Evolutionary conservation across 78 protist genomes (phyloP).

Genomic region (Emiliania huxleyi): DNA sequence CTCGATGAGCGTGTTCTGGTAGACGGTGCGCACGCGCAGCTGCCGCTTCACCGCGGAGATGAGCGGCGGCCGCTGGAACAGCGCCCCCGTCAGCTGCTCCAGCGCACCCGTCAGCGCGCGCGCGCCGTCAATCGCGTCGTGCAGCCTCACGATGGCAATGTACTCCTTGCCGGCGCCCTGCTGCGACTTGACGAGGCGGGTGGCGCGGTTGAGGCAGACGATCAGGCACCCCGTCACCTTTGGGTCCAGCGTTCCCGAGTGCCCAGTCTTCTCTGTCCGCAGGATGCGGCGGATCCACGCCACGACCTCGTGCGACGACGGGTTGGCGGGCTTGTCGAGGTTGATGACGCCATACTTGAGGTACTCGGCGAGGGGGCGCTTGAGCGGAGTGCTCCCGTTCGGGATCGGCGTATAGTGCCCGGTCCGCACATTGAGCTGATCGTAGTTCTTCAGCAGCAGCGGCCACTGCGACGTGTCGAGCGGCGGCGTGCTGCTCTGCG

Average conservation of each 20-base stretch:
- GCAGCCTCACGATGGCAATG: conserved; percentile 92
- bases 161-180: conserved; percentile 99
- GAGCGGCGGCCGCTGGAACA: conserved; percentile 99
- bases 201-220: conserved; percentile 98
- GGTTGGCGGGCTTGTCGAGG: conserved; percentile 99
- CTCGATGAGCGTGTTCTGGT: conserved; percentile 88
- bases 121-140: conserved; percentile 64
- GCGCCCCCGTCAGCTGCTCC: conserved; percentile 94
- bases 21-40: conserved; percentile 97
- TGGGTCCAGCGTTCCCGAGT: conserved; percentile 99
- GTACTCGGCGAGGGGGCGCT: conserved; percentile 91
- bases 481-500: conserved; percentile 28
- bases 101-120: conserved; percentile 60
- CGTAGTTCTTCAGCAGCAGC: conserved; percentile 91
- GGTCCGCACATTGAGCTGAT: conserved; percentile 87
- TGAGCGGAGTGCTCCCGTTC: conserved; percentile 91
- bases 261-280: conserved; percentile 97
- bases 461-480: conserved; percentile 84
- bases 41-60: conserved; percentile 96
- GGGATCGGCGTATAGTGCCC: conserved; percentile 97
- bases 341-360: conserved; percentile 96
- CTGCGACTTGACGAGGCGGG: conserved; percentile 99
- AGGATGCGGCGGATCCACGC: conserved; percentile 95
- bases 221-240: conserved; percentile 98
- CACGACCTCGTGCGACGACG: conserved; percentile 99